A percentile compares a stretch with the other conserved stretches of the same genome.
These are phyloP conservation scores for Plasmodium gaboni DNA, from an alignment of 169 alveolate genomes.

Conservation along the genomic window DNA sequence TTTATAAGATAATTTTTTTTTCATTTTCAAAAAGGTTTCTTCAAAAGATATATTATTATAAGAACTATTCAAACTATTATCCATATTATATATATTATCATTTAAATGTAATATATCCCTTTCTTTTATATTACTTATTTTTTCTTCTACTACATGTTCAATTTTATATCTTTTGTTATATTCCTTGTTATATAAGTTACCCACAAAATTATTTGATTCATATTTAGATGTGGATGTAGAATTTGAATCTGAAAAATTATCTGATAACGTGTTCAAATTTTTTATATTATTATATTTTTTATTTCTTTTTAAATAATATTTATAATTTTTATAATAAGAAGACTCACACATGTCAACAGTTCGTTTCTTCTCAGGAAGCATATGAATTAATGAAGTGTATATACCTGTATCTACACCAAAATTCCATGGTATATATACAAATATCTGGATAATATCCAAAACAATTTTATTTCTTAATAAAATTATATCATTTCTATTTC, in stretches of 20 bases:
- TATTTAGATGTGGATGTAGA: slow-evolving; percentile 6
- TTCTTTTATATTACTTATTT: not conserved
- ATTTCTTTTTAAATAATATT: slow-evolving; percentile 8
- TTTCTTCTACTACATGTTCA: not conserved
- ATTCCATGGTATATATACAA: slow-evolving; percentile 64
- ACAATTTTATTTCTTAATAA: slow-evolving; percentile 54
- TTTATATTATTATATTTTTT: not conserved
- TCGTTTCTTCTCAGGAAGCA: not conserved
- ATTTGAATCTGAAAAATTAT: slow-evolving; percentile 17
- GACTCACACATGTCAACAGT: slow-evolving; percentile 42
- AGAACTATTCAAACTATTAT: not conserved
- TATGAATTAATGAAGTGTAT: slow-evolving; percentile 2
- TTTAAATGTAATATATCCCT: not conserved
- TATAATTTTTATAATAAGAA: slow-evolving; percentile 58
- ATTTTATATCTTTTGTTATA: not conserved
- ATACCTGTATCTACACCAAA: slow-evolving; percentile 60
- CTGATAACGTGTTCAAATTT: slow-evolving; percentile 5
- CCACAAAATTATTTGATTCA: not conserved
- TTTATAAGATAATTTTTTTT: slow-evolving; percentile 66
- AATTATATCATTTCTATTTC: slow-evolving; percentile 28
- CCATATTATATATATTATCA: not conserved
- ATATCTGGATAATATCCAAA: slow-evolving; percentile 34
- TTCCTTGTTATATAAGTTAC: not conserved
- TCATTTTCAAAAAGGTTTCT: slow-evolving; percentile 10
- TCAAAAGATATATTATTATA: slow-evolving; percentile 9